Evolutionary conservation across 257 asterid species (phyloP).

Genomic region (Cruciata laevipes): DNA sequence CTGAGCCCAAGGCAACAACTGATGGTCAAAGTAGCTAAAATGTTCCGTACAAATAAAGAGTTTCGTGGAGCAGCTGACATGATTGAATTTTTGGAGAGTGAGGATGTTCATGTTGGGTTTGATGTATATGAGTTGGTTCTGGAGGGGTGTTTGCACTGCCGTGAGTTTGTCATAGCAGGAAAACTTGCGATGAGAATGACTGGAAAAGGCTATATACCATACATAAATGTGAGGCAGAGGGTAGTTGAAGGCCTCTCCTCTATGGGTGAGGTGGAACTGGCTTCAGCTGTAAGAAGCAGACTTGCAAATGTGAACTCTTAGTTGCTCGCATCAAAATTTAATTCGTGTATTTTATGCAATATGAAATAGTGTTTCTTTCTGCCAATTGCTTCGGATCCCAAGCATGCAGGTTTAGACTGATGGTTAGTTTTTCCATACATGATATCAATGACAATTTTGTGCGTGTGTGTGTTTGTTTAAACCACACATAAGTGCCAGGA

Average conservation of each 20-base stretch:
- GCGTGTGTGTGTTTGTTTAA: no score
- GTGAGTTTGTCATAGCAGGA: constrained; percentile 39
- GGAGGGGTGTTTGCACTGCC: constrained; percentile 63
- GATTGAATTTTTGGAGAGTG: constrained; percentile 48
- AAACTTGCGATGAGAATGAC: constrained; percentile 31
- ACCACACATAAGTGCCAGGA: no score
- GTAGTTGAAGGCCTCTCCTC: constrained; percentile 58
- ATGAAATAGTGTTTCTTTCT: neutral
- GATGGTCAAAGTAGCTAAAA: constrained; percentile 40
- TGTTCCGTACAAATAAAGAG: constrained; percentile 56
- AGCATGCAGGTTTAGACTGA: neutral
- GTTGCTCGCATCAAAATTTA: neutral
- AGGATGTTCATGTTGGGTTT: constrained; percentile 47
- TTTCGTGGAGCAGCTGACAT: constrained; percentile 55
- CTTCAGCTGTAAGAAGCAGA: constrained; percentile 53
- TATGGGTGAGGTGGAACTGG: constrained; percentile 55
- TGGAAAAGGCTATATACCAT: constrained; percentile 35
- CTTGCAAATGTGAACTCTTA: constrained; percentile 50
- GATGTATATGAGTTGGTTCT: constrained; percentile 60
- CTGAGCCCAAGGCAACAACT: constrained; percentile 61
- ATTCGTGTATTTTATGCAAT: no score
- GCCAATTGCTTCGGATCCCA: neutral
- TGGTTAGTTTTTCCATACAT: neutral
- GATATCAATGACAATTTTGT: neutral
- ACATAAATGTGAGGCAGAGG: constrained; percentile 32